Base-by-base conservation (phyloP, 2,329 filamentous ascomycete species). In the Ascochyta viciae-villosae region DNA sequence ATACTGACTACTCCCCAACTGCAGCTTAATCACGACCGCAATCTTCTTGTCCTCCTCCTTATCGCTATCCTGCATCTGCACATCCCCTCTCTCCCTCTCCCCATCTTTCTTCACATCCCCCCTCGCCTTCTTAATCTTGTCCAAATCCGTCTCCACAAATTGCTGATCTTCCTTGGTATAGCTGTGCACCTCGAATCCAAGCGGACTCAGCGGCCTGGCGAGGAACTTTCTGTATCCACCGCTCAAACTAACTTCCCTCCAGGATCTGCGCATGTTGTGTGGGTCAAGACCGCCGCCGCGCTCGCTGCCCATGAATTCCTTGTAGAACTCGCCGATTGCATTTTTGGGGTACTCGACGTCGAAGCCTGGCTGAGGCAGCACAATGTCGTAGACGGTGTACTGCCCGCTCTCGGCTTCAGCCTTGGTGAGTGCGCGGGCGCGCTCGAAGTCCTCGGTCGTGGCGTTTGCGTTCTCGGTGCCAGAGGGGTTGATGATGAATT, bases 311-410 rank as follows among this genome's bases (percentile, higher is more conserved):
- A 99, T 99, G 77, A 97, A 96, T 2, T 86, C 83, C 61, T 84
- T 83, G 78, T 98, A 99, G 74, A 89, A 96, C 3, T 86, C 82
- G n/a, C 89, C 91, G 60, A 96, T 86, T 33, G 86, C 86, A 74
- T 99, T 98, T 22, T 82, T 73, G 0, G 95, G 95, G 72, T 98
- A 99, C 33, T 90, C 76, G 35, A 98, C 85, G 66, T 96, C 92
- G 78, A 88, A 97, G 16, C 95, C 95, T 0, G 95, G 95, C n/a
- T 90, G 88, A 3, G 96, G 94, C 2, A 99, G 83, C 12, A 99
- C 93, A 59, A 98, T 73, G 71, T 99, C 95, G 70, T 90, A 92
- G 66, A 99, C 89, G 34, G 83, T 86, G 76, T 89, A 97, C 54
- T 84, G 82, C 10, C 91, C 92, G 61, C 87, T 90, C 24, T 83